Percentiles rank a stretch among this genome's conserved stretches.
Evolutionary conservation across 2,329 filamentous ascomycete species (phyloP).

Genomic region (Ceratocystis albifundus): DNA sequence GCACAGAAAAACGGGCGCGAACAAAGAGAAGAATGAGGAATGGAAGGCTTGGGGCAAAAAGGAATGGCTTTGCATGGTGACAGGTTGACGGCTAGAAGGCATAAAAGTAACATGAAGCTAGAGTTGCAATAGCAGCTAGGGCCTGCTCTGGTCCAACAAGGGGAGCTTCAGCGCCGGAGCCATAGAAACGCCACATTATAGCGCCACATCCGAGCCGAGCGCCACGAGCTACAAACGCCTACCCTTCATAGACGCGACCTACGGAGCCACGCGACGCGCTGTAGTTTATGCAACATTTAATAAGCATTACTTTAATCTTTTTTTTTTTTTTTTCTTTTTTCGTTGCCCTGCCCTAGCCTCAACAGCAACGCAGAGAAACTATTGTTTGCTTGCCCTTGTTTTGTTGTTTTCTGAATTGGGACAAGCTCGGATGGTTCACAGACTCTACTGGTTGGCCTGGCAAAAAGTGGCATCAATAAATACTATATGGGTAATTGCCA

Average conservation of each 20-base stretch:
- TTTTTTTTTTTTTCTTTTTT: not conserved
- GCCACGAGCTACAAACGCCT: not conserved
- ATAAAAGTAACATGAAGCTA: no score
- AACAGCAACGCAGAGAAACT: not conserved
- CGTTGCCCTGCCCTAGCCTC: not conserved
- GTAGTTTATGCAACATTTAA: not conserved
- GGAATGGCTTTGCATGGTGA: constrained; percentile 9
- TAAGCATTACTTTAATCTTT: not conserved
- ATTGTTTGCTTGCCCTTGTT: not conserved
- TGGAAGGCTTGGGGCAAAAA: not conserved
- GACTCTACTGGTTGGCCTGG: constrained; percentile 7
- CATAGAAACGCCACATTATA: not conserved
- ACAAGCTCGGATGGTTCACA: not conserved
- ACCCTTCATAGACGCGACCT: no score
- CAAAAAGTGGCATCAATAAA: constrained; percentile 7
- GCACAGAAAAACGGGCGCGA: not conserved
- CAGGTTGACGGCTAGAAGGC: not conserved
- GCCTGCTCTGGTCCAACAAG: not conserved
- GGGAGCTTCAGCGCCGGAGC: not conserved
- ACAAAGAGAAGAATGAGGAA: not conserved
- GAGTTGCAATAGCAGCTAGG: not conserved
- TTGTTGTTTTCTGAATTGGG: constrained; percentile 5
- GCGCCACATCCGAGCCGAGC: not conserved
- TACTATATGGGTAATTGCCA: not conserved
- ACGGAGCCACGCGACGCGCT: not conserved